Base-by-base conservation (phyloP, 1,139 yeast genomes). In the Meyerozyma athensensis region DNA sequence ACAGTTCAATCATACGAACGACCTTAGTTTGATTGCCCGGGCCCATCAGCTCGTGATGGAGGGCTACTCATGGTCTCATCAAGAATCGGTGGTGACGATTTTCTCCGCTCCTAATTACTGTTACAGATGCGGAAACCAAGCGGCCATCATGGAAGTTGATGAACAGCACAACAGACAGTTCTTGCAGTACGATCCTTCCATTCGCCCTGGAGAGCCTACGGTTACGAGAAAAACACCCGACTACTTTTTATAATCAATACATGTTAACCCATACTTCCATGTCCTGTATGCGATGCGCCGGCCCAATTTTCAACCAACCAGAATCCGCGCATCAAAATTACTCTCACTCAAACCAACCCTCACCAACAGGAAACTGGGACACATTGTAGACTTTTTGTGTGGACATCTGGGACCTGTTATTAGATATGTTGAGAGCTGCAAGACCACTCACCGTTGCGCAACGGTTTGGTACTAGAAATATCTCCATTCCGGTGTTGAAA, bases 1-100 rank as follows among this genome's bases (percentile, higher is more conserved):
- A 48, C 75, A 70, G 74, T 95, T 52, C 81, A 92, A 72, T 87
- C 98, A 55, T 78, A 82, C 69, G 77, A 92, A 92, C 62, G 83
- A 85, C 50, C 74, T 92, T 45, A 80, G 86, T 47, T 74, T 94
- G 49, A 87, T 94, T 45, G 96, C 97, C 5, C 77, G 98, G 55
- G 98, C 98, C 5, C 98, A 92, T 66, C 98, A 92, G 66, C 75
- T 92, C 59, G 97, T 92, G 30, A 92, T 92, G 98, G 98, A 92
- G 56, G 98, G 98, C 30, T 64, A 81, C 40, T 68, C 61, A 92
- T 34, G 36, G 36, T 26, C 31, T 3, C 36, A 34, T 16, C 36
- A 34, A 30, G 30, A 33, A 32, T 16, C 21, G 45, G 89, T 86
- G 45, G 95, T 86, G 3, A 86, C 96, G 0, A 79, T 86, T 2